Percentiles rank a stretch among this genome's conserved stretches.
Evolutionary conservation across 2,329 filamentous ascomycete genomes (phyloP).

Genomic region (Neonectria magnoliae): DNA sequence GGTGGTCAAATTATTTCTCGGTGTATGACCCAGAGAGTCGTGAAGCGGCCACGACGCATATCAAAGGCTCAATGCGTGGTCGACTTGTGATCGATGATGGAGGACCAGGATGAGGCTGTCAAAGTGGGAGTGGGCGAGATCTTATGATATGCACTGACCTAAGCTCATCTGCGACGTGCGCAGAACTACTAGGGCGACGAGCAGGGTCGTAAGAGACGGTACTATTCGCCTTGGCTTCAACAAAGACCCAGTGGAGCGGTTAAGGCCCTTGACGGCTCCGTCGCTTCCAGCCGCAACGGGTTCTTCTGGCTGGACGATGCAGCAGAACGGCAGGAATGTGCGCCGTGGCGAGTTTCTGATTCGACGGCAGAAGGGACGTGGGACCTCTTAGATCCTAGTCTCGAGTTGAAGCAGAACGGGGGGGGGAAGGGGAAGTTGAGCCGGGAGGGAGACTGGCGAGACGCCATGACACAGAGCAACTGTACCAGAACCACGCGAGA

Average conservation of each 20-base stretch:
- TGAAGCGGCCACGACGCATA: conserved; percentile 27
- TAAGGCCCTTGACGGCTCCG: conserved; percentile 21
- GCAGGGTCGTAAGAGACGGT: neutral
- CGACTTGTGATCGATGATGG: conserved; percentile 5
- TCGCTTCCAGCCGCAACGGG: conserved; percentile 13
- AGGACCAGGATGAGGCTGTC: conserved; percentile 22
- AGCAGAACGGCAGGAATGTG: conserved; percentile 27
- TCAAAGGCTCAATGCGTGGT: conserved; percentile 34
- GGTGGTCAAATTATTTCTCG: neutral
- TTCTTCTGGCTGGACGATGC: conserved; percentile 12
- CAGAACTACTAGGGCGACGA: neutral
- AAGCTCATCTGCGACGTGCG: conserved; percentile 15
- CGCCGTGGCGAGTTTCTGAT: conserved; percentile 31
- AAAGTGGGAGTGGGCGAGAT: conserved; percentile 2
- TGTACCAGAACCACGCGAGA: conserved; percentile 12
- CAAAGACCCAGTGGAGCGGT: conserved; percentile 28
- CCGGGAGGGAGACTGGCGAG: conserved; percentile 3
- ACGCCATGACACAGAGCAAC: conserved; percentile 23
- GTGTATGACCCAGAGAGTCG: conserved; percentile 1
- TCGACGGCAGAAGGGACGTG: conserved; percentile 21
- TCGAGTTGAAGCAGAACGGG: conserved; percentile 1
- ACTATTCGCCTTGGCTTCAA: conserved; percentile 1
- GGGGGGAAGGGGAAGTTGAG: conserved; percentile 9
- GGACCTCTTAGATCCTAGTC: conserved; percentile 19
- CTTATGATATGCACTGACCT: conserved; percentile 24